phyloP scores from a whole-genome alignment of 495 filamentous ascomycete species.

The Echria macrotheca region DNA sequence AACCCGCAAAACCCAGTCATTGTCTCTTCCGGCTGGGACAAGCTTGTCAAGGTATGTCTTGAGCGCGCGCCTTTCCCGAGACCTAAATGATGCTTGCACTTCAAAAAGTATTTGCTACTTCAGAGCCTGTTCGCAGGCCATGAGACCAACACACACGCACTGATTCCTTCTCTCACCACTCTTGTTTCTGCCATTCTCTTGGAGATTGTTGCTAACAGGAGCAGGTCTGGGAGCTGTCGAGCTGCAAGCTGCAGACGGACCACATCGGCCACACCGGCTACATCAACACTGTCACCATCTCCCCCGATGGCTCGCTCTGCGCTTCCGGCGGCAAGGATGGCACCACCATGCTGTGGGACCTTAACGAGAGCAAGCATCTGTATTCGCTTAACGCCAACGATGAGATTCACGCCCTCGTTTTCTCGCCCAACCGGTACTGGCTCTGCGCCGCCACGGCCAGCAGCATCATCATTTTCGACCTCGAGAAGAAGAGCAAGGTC shows the following conservation, averaged over 20 bases:
- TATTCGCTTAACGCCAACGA: slow-evolving; percentile 99
- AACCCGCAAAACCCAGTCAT: slow-evolving; percentile 99
- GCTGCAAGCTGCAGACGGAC: slow-evolving; percentile 99
- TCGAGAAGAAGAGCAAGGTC: slow-evolving; percentile 99
- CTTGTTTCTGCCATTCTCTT: slow-evolving; percentile 13
- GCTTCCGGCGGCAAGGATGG: slow-evolving; percentile 99
- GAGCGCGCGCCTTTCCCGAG: neutral
- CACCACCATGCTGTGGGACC: slow-evolving; percentile 99
- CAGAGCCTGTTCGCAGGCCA: slow-evolving; percentile 82
- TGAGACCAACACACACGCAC: slow-evolving; percentile 98
- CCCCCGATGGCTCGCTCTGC: slow-evolving; percentile 98
- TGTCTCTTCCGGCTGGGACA: slow-evolving; percentile 98
- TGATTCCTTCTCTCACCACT: slow-evolving; percentile 52
- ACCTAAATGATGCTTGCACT: slow-evolving; percentile 76
- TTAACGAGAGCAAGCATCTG: slow-evolving; percentile 99
- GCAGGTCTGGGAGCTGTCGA: slow-evolving; percentile 98
- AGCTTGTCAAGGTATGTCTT: slow-evolving; percentile 93
- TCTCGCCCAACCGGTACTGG: slow-evolving; percentile 99
- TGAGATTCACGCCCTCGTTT: slow-evolving; percentile 99
- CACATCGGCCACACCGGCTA: slow-evolving; percentile 99
- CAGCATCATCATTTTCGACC: slow-evolving; percentile 99
- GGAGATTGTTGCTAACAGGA: slow-evolving; percentile 10
- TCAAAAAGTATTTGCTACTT: slow-evolving; percentile 99
- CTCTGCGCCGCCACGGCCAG: slow-evolving; percentile 94
- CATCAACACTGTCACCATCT: slow-evolving; percentile 99